A percentile compares a stretch with the other conserved stretches of the same genome.
phyloP scores from a whole-genome alignment of 768 basidiomycete genomes.

The Leccinellum luteum region DNA sequence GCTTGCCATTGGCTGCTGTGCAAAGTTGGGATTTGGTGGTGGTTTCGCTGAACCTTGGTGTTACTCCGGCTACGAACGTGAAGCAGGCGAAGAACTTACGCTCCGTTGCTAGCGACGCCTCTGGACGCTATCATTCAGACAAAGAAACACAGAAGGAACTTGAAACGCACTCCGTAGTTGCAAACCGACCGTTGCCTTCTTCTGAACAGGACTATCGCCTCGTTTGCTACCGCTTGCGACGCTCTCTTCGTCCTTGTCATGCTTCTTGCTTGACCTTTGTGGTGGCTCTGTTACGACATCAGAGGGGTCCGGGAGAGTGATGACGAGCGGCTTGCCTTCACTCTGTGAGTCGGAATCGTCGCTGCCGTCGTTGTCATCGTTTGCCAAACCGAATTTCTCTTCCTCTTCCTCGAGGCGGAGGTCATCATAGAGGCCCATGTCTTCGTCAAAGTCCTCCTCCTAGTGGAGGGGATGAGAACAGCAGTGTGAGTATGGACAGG shows the following conservation, averaged over 20 bases:
- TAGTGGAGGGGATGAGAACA: slow-evolving; percentile 35
- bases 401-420: slow-evolving; percentile 97
- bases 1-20: slow-evolving; percentile 70
- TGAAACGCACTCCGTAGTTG: slow-evolving; percentile 67
- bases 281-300: slow-evolving; percentile 49
- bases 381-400: slow-evolving; percentile 80
- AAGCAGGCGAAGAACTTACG: slow-evolving; percentile 37
- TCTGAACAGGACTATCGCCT: slow-evolving; percentile 74
- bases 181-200: slow-evolving; percentile 65
- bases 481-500: slow-evolving; percentile 3
- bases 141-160: slow-evolving; percentile 3
- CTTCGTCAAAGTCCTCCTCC: slow-evolving; percentile 98
- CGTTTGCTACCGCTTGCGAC: slow-evolving; percentile 66
- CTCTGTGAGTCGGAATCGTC: slow-evolving; percentile 74
- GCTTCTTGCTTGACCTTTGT: slow-evolving; percentile 71
- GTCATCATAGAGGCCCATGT: slow-evolving; percentile 96
- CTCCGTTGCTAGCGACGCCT: slow-evolving; percentile 62
- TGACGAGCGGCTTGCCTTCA: slow-evolving; percentile 52
- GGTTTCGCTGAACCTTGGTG: slow-evolving; percentile 47
- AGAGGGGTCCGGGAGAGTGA: not conserved
- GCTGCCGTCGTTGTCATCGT: slow-evolving; percentile 65
- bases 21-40: slow-evolving; percentile 77
- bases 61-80: slow-evolving; percentile 5
- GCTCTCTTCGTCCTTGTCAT: slow-evolving; percentile 70
- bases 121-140: slow-evolving; percentile 37